Evolutionary conservation across 179 eudicot species (phyloP).

Genomic region (Dionaea muscipula): DNA sequence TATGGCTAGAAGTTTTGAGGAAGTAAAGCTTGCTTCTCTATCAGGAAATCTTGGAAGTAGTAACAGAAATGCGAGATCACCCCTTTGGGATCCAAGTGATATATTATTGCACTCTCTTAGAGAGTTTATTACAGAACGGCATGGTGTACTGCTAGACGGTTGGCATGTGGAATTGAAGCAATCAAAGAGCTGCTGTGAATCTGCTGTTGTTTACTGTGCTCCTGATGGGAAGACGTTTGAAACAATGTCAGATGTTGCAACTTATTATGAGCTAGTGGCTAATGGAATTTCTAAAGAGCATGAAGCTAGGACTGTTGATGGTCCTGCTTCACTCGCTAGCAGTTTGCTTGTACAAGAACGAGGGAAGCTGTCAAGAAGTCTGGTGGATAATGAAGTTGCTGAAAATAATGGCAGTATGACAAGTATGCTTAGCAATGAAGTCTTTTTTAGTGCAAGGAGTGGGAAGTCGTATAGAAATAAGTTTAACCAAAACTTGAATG

Average conservation of each 20-base stretch:
- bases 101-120: constrained; percentile 53
- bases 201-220: constrained; percentile 49
- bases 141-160: constrained; percentile 40
- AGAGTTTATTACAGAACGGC: constrained; percentile 37
- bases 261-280: constrained; percentile 41
- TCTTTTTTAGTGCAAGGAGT: constrained; percentile 18
- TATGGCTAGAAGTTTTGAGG: constrained; percentile 21
- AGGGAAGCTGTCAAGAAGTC: constrained; percentile 24
- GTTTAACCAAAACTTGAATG: constrained; percentile 15
- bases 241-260: constrained; percentile 64
- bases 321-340: constrained; percentile 25
- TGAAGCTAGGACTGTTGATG: constrained; percentile 31
- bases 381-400: constrained; percentile 17
- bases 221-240: constrained; percentile 68
- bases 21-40: constrained; percentile 21
- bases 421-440: constrained; percentile 19
- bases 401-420: constrained; percentile 17
- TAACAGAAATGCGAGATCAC: constrained; percentile 20
- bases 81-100: constrained; percentile 23
- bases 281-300: constrained; percentile 21
- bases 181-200: constrained; percentile 37
- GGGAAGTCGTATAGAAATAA: constrained; percentile 8
- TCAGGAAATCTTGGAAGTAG: constrained; percentile 30
- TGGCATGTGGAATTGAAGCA: constrained; percentile 67
- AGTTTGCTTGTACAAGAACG: constrained; percentile 26